These are phyloP conservation scores for Fraxinus floribunda DNA, from an alignment of 305 asterid species.

Conservation along the genomic window DNA sequence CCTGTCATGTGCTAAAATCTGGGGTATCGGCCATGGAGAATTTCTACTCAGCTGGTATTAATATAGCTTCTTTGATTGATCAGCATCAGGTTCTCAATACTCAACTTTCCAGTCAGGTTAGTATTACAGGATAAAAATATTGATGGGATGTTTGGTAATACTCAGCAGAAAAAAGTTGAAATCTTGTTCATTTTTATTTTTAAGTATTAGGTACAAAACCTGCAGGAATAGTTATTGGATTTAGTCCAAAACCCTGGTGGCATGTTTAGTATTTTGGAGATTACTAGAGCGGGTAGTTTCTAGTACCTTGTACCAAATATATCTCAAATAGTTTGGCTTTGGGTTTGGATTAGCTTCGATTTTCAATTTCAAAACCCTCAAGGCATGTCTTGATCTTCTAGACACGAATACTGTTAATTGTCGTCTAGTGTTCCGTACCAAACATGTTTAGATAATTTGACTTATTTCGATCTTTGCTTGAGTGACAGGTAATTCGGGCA, in stretches of 20 bases:
- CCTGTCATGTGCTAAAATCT: constrained; percentile 62
- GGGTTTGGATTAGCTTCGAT: no score
- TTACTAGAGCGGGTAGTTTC: no score
- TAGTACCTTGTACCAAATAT: no score
- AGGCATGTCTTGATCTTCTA: background rate
- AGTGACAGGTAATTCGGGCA: constrained; percentile 50
- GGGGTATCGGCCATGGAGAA: constrained; percentile 57
- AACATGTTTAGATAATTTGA: background rate
- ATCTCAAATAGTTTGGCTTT: no score
- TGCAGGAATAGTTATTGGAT: no score
- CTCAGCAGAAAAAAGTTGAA: background rate
- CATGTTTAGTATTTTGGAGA: background rate
- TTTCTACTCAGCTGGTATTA: constrained; percentile 48
- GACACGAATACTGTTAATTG: background rate
- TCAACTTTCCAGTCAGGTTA: constrained; percentile 67
- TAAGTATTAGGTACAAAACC: background rate
- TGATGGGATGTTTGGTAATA: background rate
- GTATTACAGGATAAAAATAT: background rate
- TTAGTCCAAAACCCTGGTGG: background rate
- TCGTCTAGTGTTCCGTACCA: background rate
- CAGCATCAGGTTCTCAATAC: constrained; percentile 41
- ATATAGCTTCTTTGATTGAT: constrained; percentile 43
- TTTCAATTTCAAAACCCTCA: background rate
- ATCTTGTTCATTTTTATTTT: background rate
- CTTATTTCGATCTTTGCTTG: background rate